These are phyloP conservation scores for Calocybe gangraenosa DNA, from an alignment of 768 basidiomycete genomes.

Conservation along the genomic window DNA sequence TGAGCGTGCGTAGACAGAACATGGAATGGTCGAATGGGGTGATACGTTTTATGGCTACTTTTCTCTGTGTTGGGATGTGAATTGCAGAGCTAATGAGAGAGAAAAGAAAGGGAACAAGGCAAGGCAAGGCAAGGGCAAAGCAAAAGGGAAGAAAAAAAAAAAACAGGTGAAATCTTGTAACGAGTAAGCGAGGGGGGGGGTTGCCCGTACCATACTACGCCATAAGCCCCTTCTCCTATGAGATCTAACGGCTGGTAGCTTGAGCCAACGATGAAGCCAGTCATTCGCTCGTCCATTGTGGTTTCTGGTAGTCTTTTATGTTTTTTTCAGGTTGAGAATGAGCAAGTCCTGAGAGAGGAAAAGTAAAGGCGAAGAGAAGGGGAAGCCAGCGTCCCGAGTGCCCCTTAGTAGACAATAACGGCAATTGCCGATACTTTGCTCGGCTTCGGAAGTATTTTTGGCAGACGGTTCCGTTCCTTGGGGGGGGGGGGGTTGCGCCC, in stretches of 20 bases:
- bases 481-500: too few species aligned
- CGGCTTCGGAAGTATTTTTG: background rate
- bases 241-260: conserved; percentile 75
- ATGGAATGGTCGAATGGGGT: conserved; percentile 89
- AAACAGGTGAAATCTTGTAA: too few species aligned
- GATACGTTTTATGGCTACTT: conserved; percentile 96
- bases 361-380: background rate
- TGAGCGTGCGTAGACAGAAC: conserved; percentile 82
- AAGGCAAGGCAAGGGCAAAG: too few species aligned
- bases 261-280: conserved; percentile 46
- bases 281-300: conserved; percentile 23
- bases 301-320: background rate
- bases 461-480: too few species aligned
- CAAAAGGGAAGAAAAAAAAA: too few species aligned
- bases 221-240: conserved; percentile 94
- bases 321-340: too few species aligned
- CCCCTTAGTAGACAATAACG: conserved; percentile 7
- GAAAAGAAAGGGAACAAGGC: conserved; percentile 12
- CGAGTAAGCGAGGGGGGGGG: conserved; percentile 1
- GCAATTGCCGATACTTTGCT: conserved; percentile 8
- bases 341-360: background rate
- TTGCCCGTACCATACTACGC: conserved; percentile 65
- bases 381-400: too few species aligned
- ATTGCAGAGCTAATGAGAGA: conserved; percentile 56
- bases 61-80: conserved; percentile 71